Evolutionary conservation across 2,329 filamentous ascomycete species (phyloP).

Genomic region (Seiridium cupressi): DNA sequence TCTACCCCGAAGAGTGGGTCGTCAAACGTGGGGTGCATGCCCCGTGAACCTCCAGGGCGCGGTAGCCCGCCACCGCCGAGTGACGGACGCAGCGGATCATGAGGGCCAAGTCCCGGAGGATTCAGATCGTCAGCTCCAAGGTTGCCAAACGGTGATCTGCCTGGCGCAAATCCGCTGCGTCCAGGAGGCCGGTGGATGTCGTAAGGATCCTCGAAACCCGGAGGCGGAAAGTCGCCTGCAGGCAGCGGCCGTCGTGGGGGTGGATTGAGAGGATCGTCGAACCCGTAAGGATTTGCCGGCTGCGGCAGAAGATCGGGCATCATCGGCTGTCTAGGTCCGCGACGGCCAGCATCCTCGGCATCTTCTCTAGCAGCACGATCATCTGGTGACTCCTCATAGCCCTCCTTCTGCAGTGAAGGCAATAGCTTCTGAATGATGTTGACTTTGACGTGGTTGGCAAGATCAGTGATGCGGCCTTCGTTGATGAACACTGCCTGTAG

Average conservation of each 20-base stretch:
- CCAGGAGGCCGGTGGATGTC: constrained; percentile 69
- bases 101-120: constrained; percentile 79
- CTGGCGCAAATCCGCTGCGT: constrained; percentile 41
- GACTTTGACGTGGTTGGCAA: constrained; percentile 71
- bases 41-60: constrained; percentile 62
- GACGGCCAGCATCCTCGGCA: constrained; percentile 40
- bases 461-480: constrained; percentile 61
- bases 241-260: constrained; percentile 64
- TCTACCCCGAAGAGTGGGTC: constrained; percentile 73
- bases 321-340: constrained; percentile 36
- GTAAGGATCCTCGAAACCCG: constrained; percentile 90
- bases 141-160: constrained; percentile 55
- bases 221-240: constrained; percentile 74
- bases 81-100: constrained; percentile 73
- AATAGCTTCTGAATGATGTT: constrained; percentile 83
- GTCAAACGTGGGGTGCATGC: constrained; percentile 96
- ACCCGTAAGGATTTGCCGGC: constrained; percentile 67
- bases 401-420: constrained; percentile 73
- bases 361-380: constrained; percentile 39
- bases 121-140: constrained; percentile 88
- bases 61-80: constrained; percentile 60
- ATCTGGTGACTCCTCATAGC: constrained; percentile 63
- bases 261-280: constrained; percentile 63
- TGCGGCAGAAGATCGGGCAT: constrained; percentile 51
- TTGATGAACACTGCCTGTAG: constrained; percentile 71